Evolutionary conservation across 345 rosid species (phyloP), one percentile per base, ranked within the genome.

Genomic region (Kandelia obovata): DNA sequence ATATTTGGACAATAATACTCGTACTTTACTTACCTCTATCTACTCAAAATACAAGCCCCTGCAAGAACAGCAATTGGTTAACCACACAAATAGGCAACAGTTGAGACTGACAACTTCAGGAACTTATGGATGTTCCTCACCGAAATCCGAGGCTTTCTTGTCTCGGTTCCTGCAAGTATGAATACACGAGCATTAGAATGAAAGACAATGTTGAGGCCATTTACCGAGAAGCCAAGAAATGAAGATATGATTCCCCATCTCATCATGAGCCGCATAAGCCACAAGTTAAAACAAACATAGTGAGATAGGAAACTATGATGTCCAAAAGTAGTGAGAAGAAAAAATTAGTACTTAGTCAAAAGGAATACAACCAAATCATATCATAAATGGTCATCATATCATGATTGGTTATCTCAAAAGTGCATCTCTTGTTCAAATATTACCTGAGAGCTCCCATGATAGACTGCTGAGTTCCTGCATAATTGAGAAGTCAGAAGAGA

Each of bases 401-500:
- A 53, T 20, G 4, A 52, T 23, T 2, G 20, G 56, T 52, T 17
- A 52, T 20, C 56, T 52, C 58, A 37, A 53, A 53, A n/a, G 26
- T 20, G 16, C 17, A 21, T 30, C 5, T 61, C 7, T 25, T 11
- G 49, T 26, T 19, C 26, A 25, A 7, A 31, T 57, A 61, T 37
- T 67, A 90, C 98, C 98, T 90, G 58, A 93, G 87, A 81, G 96
- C 96, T 26, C 92, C 96, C 91, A 91, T 89, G 32, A 89, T 94
- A 8, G 98, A 96, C 82, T 91, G 91, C 65, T 91, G 97, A 68
- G 96, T 89, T 76, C 98, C 97, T 8, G 87, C 91, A n/a, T 89
- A 94, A 68, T 89, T 88, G 39, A 94, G 97, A 76, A 91, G 96
- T 72, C 97, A 83, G 64, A 94, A 94, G 80, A 77, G 71, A 65